Evolutionary conservation across 202 grass and related monocot species (phyloP).

Genomic region (Bolboschoenoplectus hybrid): DNA sequence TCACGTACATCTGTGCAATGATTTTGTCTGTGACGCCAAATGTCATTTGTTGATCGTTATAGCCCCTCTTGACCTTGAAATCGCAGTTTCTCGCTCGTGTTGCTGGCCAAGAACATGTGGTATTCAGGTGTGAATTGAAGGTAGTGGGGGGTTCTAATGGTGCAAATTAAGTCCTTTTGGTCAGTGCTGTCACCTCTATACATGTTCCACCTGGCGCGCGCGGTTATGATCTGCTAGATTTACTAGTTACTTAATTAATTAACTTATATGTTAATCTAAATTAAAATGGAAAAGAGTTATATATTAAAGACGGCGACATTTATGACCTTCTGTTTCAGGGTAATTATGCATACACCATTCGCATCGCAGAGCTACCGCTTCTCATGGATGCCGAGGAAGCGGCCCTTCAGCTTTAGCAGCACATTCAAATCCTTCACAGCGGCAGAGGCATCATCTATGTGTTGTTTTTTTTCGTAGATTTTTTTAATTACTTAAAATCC

Average conservation of each 20-base stretch:
- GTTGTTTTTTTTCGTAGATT: too few species aligned
- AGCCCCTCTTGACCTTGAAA: conserved; percentile 72
- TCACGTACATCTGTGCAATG: conserved; percentile 42
- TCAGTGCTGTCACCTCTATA: conserved; percentile 58
- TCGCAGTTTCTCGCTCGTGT: conserved; percentile 56
- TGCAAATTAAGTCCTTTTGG: conserved; percentile 47
- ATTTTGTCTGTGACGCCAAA: conserved; percentile 51
- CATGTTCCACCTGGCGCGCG: conserved; percentile 54
- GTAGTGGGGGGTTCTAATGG: conserved; percentile 44
- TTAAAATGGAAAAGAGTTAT: not conserved
- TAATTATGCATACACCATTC: conserved; percentile 40
- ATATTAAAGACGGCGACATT: not conserved
- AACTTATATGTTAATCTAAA: not conserved
- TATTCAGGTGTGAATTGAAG: conserved; percentile 58
- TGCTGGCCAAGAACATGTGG: conserved; percentile 59
- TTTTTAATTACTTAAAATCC: too few species aligned
- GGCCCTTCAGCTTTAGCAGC: conserved; percentile 48
- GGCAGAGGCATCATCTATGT: conserved; percentile 38
- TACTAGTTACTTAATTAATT: not conserved
- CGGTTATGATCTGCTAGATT: conserved; percentile 46
- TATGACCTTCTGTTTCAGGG: conserved; percentile 56
- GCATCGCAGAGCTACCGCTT: conserved; percentile 52
- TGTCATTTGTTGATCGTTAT: conserved; percentile 34
- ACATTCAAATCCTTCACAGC: conserved; percentile 49
- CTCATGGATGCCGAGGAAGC: conserved; percentile 38